Evolutionary conservation across 306 rosid genomes (phyloP), one percentile per base, ranked within the genome.

Genomic region (Erythrophleum fordii): DNA sequence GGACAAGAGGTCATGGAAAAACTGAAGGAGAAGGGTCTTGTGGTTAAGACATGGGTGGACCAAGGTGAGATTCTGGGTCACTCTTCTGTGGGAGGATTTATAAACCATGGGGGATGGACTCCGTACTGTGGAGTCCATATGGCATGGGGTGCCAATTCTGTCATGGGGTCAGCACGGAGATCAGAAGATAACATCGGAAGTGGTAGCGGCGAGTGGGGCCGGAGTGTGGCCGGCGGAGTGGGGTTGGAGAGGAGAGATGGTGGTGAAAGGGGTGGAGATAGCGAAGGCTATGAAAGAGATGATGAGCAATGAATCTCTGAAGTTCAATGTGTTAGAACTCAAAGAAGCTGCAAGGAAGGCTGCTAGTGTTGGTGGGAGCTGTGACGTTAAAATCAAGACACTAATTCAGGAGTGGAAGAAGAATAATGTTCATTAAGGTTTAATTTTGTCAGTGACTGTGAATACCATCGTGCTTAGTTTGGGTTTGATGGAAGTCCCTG

Each of bases 91-190:
- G 92, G 88, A 1, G 90, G 94, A 4, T 88, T 88, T n/a, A n/a
- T n/a, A 18, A 85, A 75, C 78, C 94, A 90, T 71, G 85, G 85
- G 35, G 94, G 92, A 8, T 84, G 90, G 87, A 84, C 20, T 90
- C 92, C 0, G n/a, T n/a, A n/a, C 76, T 6, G n/a, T 79, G 6
- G 94, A 90, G 44, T 83, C 88, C 8, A 81, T 83, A 0, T 48
- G 70, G 72, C n/a, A 82, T 12, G 92, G 94, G 4, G 87, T 86
- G 52, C 81, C 67, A 0, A 17, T 86, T 22, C 53, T 86, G 68
- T 82, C 78, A 2, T 88, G 94, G 94, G 84, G 89, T 0, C 88
- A 80, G 8, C 0, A 4, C 22, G 90, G 94, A 1, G 92, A 88
- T 72, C 92, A 90, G 20, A 86, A 73, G 86, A 71, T 86, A 3